Percentiles rank a stretch among this genome's conserved stretches.
Conservation (phyloP, 306 rosid genomes). For the Rubus idaeus region DNA sequence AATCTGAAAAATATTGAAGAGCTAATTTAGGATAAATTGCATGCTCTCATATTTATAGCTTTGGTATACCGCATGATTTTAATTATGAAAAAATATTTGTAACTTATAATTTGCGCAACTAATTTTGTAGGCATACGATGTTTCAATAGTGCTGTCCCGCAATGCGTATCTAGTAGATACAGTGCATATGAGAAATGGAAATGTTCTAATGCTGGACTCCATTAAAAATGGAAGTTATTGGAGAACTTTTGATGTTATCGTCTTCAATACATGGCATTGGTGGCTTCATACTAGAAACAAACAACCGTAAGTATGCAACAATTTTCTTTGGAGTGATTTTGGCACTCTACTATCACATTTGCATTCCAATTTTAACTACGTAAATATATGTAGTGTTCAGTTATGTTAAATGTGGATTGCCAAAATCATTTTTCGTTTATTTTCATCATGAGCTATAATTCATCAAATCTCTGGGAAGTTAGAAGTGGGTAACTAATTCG, state of each 20-base stretch:
- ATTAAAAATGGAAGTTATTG: constrained; percentile 31
- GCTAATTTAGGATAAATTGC: not conserved
- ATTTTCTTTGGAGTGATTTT: not conserved
- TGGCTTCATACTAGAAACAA: constrained; percentile 55
- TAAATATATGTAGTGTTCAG: not conserved
- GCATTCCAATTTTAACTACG: not conserved
- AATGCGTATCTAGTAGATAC: constrained; percentile 47
- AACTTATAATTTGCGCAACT: not conserved
- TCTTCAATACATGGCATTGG: constrained; percentile 67
- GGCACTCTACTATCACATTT: not conserved
- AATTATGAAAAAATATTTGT: too few relatives aligned
- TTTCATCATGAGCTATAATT: too few relatives aligned
- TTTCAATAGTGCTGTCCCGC: constrained; percentile 42
- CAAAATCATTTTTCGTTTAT: not conserved
- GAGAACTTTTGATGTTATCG: constrained; percentile 41
- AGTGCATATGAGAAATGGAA: constrained; percentile 24
- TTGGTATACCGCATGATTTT: too few relatives aligned
- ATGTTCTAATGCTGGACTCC: constrained; percentile 39
- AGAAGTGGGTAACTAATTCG: not conserved
- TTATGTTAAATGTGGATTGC: not conserved
- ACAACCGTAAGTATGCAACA: constrained; percentile 40
- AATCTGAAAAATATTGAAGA: not conserved
- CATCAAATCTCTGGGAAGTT: too few relatives aligned
- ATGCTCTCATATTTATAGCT: not conserved
- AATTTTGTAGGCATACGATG: constrained; percentile 34